Conservation (phyloP, 2,329 filamentous ascomycete species). For the Exophiala viscosa region DNA sequence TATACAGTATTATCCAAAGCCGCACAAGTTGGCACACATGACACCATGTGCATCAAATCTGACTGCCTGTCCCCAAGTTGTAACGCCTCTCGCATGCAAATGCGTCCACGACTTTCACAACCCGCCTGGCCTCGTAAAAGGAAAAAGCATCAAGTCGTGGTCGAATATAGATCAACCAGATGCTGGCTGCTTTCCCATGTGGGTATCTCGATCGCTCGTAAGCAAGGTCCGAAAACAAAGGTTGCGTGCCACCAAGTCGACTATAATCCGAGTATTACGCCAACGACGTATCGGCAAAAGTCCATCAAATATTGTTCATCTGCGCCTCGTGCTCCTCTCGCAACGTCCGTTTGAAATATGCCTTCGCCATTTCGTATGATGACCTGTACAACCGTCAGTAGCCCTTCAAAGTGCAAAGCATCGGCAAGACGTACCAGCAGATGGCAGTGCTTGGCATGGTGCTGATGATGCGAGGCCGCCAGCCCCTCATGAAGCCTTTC, state of each 20-base stretch:
- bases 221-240: slow-evolving; percentile 1
- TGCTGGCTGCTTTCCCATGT: background rate
- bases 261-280: slow-evolving; percentile 1
- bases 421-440: slow-evolving; percentile 67
- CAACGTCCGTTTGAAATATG: slow-evolving; percentile 55
- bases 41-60: slow-evolving; percentile 4
- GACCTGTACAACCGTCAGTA: slow-evolving; percentile 43
- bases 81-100: slow-evolving; percentile 15
- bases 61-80: background rate
- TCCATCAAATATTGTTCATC: slow-evolving; percentile 18
- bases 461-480: slow-evolving; percentile 85
- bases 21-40: background rate
- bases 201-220: slow-evolving; percentile 16
- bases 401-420: background rate
- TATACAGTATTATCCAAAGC: slow-evolving; percentile 22
- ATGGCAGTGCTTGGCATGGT: slow-evolving; percentile 99
- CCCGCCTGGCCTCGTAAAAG: background rate
- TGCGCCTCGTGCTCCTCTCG: slow-evolving; percentile 29
- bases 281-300: background rate
- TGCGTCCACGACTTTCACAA: slow-evolving; percentile 1
- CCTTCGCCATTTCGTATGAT: slow-evolving; percentile 66
- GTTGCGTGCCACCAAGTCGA: background rate
- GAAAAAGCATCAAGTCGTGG: slow-evolving; percentile 10
- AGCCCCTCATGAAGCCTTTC: slow-evolving; percentile 85
- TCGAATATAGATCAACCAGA: slow-evolving; percentile 1